These are phyloP conservation scores for Fusarium sp. DNA, from an alignment of 2,329 filamentous ascomycete genomes.

Conservation along the genomic window DNA sequence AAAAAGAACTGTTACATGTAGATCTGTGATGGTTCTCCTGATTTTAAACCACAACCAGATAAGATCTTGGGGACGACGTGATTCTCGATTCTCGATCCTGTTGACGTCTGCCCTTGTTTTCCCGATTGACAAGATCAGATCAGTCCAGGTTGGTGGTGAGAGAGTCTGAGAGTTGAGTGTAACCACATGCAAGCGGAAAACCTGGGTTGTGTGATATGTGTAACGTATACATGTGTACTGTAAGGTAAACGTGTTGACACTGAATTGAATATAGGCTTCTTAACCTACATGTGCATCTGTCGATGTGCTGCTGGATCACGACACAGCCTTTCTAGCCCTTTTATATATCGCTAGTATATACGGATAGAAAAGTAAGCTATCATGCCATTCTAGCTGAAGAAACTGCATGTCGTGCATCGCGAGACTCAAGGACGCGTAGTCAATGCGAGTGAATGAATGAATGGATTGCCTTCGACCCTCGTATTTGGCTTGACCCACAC, in stretches of 20 bases:
- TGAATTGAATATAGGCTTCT: neutral
- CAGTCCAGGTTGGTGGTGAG: neutral
- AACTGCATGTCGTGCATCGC: constrained; percentile 12
- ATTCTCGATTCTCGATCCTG: constrained; percentile 10
- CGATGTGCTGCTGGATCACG: neutral
- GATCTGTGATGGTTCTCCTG: constrained; percentile 27
- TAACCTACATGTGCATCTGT: neutral
- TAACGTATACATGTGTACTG: neutral
- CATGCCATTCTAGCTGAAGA: neutral
- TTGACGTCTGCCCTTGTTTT: constrained; percentile 9
- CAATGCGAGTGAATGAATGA: constrained; percentile 11
- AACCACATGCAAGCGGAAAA: constrained; percentile 11
- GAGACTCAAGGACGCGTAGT: constrained; percentile 29
- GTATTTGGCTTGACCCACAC: constrained; percentile 38
- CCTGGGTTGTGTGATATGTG: constrained; percentile 12
- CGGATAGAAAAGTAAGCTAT: neutral
- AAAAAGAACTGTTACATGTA: constrained; percentile 13
- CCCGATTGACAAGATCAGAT: neutral
- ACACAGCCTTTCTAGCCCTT: constrained; percentile 13
- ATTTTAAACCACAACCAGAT: constrained; percentile 10
- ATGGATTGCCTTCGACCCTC: constrained; percentile 20
- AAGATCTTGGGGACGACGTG: constrained; percentile 28
- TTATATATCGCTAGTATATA: constrained; percentile 5
- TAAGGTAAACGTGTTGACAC: neutral
- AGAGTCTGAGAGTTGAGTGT: constrained; percentile 7